Conservation (phyloP, 192 early-diverging fungal genomes). For the Helicostylum pulchrum region DNA sequence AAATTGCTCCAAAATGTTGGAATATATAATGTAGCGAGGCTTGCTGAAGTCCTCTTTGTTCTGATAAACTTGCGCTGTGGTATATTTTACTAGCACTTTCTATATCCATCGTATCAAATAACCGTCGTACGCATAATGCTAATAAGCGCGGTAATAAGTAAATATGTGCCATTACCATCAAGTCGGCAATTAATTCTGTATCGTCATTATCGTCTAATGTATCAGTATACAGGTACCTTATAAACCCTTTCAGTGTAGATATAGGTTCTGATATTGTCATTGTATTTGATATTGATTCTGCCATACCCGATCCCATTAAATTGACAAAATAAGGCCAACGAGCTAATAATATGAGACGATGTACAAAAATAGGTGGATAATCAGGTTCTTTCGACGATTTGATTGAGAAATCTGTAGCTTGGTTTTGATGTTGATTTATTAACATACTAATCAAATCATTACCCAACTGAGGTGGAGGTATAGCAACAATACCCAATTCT, state of each 20-base stretch:
- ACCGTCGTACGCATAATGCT: slow-evolving; percentile 41
- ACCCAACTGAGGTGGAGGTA: slow-evolving; percentile 50
- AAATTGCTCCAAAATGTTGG: slow-evolving; percentile 57
- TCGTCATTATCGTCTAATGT: slow-evolving; percentile 34
- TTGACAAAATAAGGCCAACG: slow-evolving; percentile 64
- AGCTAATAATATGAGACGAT: slow-evolving; percentile 55
- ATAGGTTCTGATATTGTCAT: slow-evolving; percentile 54
- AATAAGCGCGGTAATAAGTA: slow-evolving; percentile 55
- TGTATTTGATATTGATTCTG: slow-evolving; percentile 44
- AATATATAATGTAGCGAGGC: slow-evolving; percentile 53
- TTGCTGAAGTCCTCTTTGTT: slow-evolving; percentile 50
- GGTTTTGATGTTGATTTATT: background rate
- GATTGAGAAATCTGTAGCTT: slow-evolving; percentile 48
- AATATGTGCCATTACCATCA: slow-evolving; percentile 58
- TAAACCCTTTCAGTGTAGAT: slow-evolving; percentile 47
- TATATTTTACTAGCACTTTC: slow-evolving; percentile 57
- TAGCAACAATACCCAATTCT: slow-evolving; percentile 49
- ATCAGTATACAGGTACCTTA: slow-evolving; percentile 60
- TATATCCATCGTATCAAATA: slow-evolving; percentile 49
- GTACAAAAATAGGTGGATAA: slow-evolving; percentile 40
- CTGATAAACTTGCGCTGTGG: slow-evolving; percentile 47
- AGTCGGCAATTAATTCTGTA: slow-evolving; percentile 44
- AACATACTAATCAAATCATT: slow-evolving; percentile 46
- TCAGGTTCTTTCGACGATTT: slow-evolving; percentile 37
- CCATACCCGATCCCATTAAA: slow-evolving; percentile 53